These are phyloP conservation scores for Candida anglica DNA, from an alignment of 805 yeast genomes.

Conservation along the genomic window DNA sequence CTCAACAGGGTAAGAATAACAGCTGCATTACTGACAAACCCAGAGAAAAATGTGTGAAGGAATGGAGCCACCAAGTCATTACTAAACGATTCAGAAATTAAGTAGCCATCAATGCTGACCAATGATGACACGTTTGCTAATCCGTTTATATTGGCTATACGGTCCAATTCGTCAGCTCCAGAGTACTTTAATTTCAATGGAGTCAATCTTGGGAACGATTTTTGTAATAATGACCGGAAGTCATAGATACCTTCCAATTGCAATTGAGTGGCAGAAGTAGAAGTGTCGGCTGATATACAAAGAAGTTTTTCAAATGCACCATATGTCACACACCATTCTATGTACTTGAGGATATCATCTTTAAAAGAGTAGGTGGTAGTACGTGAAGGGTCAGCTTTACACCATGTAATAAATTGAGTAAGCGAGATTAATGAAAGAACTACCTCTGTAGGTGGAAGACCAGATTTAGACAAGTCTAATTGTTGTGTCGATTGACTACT, in stretches of 20 bases:
- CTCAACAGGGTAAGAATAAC: slow-evolving; percentile 62
- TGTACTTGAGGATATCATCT: slow-evolving; percentile 53
- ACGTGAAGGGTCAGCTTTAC: slow-evolving; percentile 46
- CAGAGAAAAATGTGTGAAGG: slow-evolving; percentile 49
- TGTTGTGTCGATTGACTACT: slow-evolving; percentile 14
- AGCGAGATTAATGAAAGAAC: slow-evolving; percentile 47
- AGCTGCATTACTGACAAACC: slow-evolving; percentile 61
- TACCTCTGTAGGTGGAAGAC: slow-evolving; percentile 34
- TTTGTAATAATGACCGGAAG: slow-evolving; percentile 62
- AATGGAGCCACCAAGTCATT: slow-evolving; percentile 32
- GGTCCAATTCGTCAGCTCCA: slow-evolving; percentile 30
- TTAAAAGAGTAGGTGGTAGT: slow-evolving; percentile 48
- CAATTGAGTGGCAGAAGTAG: slow-evolving; percentile 29
- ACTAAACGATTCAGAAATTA: slow-evolving; percentile 17
- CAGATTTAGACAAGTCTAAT: slow-evolving; percentile 30
- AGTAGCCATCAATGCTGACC: slow-evolving; percentile 20
- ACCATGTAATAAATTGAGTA: slow-evolving; percentile 63
- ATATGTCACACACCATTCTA: slow-evolving; percentile 52
- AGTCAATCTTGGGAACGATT: slow-evolving; percentile 54
- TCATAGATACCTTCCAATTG: slow-evolving; percentile 65
- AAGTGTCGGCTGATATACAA: slow-evolving; percentile 56
- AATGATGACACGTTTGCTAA: slow-evolving; percentile 21
- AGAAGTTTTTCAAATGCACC: slow-evolving; percentile 73
- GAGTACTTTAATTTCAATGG: slow-evolving; percentile 52
- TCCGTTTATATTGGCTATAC: slow-evolving; percentile 24